Conservation (phyloP, 1,139 yeast genomes). For the Hemisphaericaspora xylanilytica region DNA sequence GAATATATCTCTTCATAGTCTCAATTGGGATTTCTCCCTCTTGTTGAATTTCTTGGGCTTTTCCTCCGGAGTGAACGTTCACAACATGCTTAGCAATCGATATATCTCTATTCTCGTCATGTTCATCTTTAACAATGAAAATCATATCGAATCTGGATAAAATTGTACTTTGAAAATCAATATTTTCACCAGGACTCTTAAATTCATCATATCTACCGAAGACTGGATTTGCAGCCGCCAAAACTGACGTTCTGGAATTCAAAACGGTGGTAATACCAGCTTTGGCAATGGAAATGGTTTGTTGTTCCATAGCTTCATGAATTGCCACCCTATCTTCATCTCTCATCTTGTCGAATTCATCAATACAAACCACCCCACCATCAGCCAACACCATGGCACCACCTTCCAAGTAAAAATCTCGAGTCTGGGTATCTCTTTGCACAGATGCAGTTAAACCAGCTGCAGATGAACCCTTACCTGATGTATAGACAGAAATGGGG, state of each 20-base stretch:
- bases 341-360: constrained; percentile 98
- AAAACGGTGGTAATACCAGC: constrained; percentile 97
- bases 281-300: constrained; percentile 97
- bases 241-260: constrained; percentile 91
- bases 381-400: constrained; percentile 99
- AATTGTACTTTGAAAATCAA: constrained; percentile 95
- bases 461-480: constrained; percentile 99
- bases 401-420: constrained; percentile 95
- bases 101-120: constrained; percentile 79
- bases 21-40: constrained; percentile 91
- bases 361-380: constrained; percentile 99
- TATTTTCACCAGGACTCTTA: constrained; percentile 96
- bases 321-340: constrained; percentile 99
- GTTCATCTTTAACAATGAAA: constrained; percentile 94
- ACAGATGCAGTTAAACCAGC: constrained; percentile 99
- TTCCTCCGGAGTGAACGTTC: constrained; percentile 84
- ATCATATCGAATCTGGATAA: constrained; percentile 98
- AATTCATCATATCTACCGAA: constrained; percentile 95
- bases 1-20: constrained; percentile 87
- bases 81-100: constrained; percentile 93
- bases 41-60: constrained; percentile 44
- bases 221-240: constrained; percentile 97
- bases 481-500: constrained; percentile 93
- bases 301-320: constrained; percentile 99
- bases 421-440: constrained; percentile 81